phyloP scores from a whole-genome alignment of 2,329 filamentous ascomycete genomes.

The Neonectria coccinea region DNA sequence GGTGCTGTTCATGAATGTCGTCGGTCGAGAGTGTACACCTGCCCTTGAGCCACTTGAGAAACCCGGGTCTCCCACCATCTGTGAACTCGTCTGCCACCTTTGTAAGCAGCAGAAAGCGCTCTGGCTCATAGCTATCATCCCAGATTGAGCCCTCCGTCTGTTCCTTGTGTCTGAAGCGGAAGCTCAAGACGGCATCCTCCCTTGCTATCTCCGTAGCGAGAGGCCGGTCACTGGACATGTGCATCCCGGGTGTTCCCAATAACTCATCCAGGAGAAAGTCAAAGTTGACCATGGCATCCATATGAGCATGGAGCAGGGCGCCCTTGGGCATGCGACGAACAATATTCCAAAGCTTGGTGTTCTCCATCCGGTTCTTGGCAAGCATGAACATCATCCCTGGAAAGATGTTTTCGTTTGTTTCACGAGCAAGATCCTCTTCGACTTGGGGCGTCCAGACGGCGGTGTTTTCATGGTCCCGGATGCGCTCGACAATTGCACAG shows the following conservation, averaged over 20 bases:
- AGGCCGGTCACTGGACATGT: slow-evolving; percentile 71
- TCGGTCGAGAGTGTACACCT: slow-evolving; percentile 77
- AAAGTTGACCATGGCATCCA: slow-evolving; percentile 91
- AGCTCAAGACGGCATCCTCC: slow-evolving; percentile 68
- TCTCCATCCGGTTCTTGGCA: slow-evolving; percentile 87
- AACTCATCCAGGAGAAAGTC: slow-evolving; percentile 81
- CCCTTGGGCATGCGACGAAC: slow-evolving; percentile 91
- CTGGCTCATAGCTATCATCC: slow-evolving; percentile 70
- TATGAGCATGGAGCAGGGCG: slow-evolving; percentile 84
- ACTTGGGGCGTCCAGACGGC: slow-evolving; percentile 81
- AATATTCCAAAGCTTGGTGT: slow-evolving; percentile 86
- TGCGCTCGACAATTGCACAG: slow-evolving; percentile 81
- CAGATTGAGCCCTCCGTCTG: slow-evolving; percentile 69
- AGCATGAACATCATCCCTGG: slow-evolving; percentile 95
- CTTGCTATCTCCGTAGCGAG: slow-evolving; percentile 66
- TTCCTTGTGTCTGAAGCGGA: slow-evolving; percentile 67
- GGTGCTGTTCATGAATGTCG: slow-evolving; percentile 83
- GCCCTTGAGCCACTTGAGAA: slow-evolving; percentile 80
- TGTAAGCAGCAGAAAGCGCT: slow-evolving; percentile 67
- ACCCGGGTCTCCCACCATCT: slow-evolving; percentile 75
- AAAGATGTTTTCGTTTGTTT: slow-evolving; percentile 73
- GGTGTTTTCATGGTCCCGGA: slow-evolving; percentile 80
- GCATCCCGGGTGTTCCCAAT: slow-evolving; percentile 78
- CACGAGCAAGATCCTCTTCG: slow-evolving; percentile 75
- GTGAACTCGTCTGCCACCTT: slow-evolving; percentile 81